Evolutionary conservation across 805 yeast species (phyloP).

Genomic region (Saccharomycopsis capsularis): DNA sequence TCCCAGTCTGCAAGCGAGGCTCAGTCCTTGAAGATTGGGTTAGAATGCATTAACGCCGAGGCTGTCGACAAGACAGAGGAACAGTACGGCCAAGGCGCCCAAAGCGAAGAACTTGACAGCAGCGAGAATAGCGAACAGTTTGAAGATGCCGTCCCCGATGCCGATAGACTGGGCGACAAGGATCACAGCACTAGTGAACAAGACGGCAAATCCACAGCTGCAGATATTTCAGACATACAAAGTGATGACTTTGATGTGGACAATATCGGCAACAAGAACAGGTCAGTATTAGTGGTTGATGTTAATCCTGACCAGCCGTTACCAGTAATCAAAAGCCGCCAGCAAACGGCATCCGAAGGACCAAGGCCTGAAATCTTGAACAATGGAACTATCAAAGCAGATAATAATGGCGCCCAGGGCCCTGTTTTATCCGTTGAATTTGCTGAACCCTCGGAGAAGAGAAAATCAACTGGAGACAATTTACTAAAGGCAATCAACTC

Average conservation of each 20-base stretch:
- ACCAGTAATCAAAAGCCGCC: not conserved
- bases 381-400: too few species aligned
- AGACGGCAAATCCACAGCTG: not conserved
- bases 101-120: not conserved
- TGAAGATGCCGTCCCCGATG: not conserved
- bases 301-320: not conserved
- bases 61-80: not conserved
- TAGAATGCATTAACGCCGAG: not conserved
- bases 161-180: not conserved
- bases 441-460: not conserved
- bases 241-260: not conserved
- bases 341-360: too few species aligned
- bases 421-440: not conserved
- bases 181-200: not conserved
- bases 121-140: not conserved
- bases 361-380: too few species aligned
- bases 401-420: too few species aligned
- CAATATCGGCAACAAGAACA: not conserved
- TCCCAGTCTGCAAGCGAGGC: conserved; percentile 18
- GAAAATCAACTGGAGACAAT: not conserved
- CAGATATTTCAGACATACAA: not conserved
- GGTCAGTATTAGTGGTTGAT: too few species aligned
- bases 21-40: conserved; percentile 22
- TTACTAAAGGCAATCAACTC: not conserved
- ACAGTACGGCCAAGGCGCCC: not conserved